Conservation (phyloP, 306 rosid genomes). For the Casuarina glauca region DNA sequence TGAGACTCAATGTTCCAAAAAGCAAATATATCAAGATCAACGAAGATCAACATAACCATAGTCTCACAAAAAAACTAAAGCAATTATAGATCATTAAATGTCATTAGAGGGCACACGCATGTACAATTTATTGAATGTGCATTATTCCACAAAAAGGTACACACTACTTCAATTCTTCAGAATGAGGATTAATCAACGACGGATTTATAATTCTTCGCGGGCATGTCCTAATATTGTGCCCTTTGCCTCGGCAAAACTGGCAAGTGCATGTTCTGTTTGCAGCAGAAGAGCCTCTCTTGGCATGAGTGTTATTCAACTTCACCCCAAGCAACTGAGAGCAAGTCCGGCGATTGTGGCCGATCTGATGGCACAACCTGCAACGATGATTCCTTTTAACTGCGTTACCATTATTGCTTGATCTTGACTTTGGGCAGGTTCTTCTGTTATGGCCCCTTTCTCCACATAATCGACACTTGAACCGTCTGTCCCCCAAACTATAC, state of each 20-base stretch:
- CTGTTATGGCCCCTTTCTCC: constrained; percentile 85
- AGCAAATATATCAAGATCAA: too few relatives aligned
- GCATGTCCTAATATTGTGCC: constrained; percentile 84
- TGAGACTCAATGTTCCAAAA: too few relatives aligned
- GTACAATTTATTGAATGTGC: background rate
- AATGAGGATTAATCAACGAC: constrained; percentile 25
- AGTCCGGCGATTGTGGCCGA: constrained; percentile 68
- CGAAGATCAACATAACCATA: too few relatives aligned
- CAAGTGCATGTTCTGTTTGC: constrained; percentile 49
- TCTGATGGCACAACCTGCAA: constrained; percentile 56
- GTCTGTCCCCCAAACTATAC: constrained; percentile 39
- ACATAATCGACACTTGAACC: constrained; percentile 55
- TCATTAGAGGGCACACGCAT: too few relatives aligned
- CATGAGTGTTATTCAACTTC: constrained; percentile 12
- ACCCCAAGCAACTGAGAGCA: constrained; percentile 41
- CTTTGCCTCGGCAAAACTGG: constrained; percentile 53
- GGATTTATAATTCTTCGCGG: constrained; percentile 37
- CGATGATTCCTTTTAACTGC: constrained; percentile 33
- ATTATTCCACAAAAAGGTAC: background rate
- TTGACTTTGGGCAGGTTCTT: constrained; percentile 65
- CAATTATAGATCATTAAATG: too few relatives aligned
- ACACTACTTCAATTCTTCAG: constrained; percentile 9
- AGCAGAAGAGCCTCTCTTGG: constrained; percentile 14
- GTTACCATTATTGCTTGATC: constrained; percentile 29
- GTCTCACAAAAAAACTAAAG: too few relatives aligned